Conservation (phyloP, 148 eudicot species). For the Tetragonia tetragonoides region DNA sequence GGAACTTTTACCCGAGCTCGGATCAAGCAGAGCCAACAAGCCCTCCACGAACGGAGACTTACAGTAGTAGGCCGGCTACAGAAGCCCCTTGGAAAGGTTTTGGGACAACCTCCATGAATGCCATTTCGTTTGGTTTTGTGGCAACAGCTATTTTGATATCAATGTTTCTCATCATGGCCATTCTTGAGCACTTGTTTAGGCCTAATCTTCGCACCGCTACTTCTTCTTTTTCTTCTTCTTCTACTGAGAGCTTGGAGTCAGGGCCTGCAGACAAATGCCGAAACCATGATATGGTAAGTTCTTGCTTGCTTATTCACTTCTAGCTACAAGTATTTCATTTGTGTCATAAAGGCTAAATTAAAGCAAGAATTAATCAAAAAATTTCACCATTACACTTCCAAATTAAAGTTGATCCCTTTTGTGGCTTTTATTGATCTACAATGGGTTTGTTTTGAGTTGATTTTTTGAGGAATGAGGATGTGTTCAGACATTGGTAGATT, state of each 20-base stretch:
- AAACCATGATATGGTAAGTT: conserved; percentile 40
- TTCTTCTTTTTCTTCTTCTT: conserved; percentile 28
- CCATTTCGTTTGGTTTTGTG: conserved; percentile 75
- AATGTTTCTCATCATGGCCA: conserved; percentile 17
- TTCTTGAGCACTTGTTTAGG: conserved; percentile 34
- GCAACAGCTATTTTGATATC: conserved; percentile 74
- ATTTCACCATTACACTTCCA: too few relatives aligned
- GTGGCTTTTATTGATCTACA: too few relatives aligned
- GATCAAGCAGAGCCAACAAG: background rate
- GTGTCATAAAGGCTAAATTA: background rate
- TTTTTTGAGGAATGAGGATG: too few relatives aligned
- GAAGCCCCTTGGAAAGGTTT: conserved; percentile 46
- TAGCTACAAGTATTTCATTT: background rate
- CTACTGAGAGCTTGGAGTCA: conserved; percentile 26
- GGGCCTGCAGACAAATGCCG: conserved; percentile 30
- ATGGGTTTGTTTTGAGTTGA: too few relatives aligned
- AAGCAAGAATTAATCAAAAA: too few relatives aligned
- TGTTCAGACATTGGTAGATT: too few relatives aligned
- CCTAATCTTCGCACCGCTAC: conserved; percentile 26
- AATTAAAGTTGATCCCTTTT: too few relatives aligned
- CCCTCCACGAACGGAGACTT: conserved; percentile 2
- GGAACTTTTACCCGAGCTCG: conserved; percentile 26
- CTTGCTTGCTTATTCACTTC: background rate
- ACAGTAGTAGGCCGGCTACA: background rate
- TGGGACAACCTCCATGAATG: conserved; percentile 49